Percentiles rank a stretch among this genome's conserved stretches.
phyloP scores from a whole-genome alignment of 768 basidiomycete species.

The Cystobasidium ongulense region DNA sequence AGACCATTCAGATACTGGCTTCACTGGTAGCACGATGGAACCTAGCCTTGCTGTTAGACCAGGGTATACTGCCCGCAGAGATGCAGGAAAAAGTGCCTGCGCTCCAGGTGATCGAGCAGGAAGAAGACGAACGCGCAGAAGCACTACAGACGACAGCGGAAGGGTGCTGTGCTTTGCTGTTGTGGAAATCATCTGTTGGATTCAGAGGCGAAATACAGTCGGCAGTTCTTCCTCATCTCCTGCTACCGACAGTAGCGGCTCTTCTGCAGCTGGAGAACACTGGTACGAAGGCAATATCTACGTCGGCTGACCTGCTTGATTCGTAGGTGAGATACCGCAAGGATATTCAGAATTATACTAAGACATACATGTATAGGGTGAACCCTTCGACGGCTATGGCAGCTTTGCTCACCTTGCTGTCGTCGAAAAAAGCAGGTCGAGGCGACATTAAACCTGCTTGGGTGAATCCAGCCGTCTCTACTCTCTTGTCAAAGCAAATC shows the following conservation, averaged over 20 bases:
- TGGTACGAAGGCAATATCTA: neutral
- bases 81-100: slow-evolving; percentile 7
- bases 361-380: neutral
- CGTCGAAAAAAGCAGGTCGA: neutral
- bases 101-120: neutral
- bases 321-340: slow-evolving; percentile 1
- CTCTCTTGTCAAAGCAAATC: slow-evolving; percentile 11
- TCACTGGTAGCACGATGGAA: slow-evolving; percentile 11
- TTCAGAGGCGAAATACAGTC: slow-evolving; percentile 3
- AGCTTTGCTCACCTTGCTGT: slow-evolving; percentile 1
- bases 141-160: neutral
- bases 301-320: neutral
- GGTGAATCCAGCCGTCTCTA: neutral
- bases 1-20: slow-evolving; percentile 9
- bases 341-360: neutral
- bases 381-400: slow-evolving; percentile 24
- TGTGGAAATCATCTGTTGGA: neutral
- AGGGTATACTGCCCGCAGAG: slow-evolving; percentile 13
- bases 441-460: neutral
- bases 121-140: neutral
- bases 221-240: neutral
- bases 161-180: neutral
- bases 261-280: slow-evolving; percentile 5
- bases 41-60: neutral
- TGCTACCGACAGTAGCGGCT: slow-evolving; percentile 3